Evolutionary conservation across 176 grass and related monocot species (phyloP), one percentile per base, ranked within the genome.

Genomic region (Phragmites australis): DNA sequence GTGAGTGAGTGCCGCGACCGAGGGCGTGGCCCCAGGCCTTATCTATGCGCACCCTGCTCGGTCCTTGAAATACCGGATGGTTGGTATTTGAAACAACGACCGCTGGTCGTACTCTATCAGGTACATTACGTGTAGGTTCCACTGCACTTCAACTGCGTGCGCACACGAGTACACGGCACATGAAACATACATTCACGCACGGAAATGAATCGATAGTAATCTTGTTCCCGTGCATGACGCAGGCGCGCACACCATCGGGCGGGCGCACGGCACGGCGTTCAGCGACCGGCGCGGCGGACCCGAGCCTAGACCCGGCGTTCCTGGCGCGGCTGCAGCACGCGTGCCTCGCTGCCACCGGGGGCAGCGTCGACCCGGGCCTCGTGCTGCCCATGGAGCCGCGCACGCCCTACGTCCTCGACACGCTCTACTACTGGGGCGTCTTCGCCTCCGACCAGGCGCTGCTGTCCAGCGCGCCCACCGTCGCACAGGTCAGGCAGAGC

Each of bases 361-460:
- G 61, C 32, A 9, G 18, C 62, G 62, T 65, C 41, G 39, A 68
- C 40, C 65, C 40, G 22, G 22, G 6, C 22, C 67, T 70, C 43
- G 44, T 70, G 14, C 42, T 19, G 44, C 67, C 67, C 43, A 30
- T 70, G 67, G 67, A 70, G 14, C 44, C 23, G 5, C 22, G 12
- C 66, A 69, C 66, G 40, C 42, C 40, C 5, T 8, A 23, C 65
- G 11, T 39, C 1, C 40, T 44, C 62, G 62, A 41, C 62, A 21
- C 62, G 62, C 62, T 68, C 65, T 68, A 45, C 65, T 68, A 68
- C 65, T 68, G n/a, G 40, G 65, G 21, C 65, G 65, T 68, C 40
- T 68, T 68, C 65, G 6, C 4, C 21, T 68, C 65, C 65, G 65
- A 68, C 40, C 65, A 68, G 40, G n/a, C 65, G 65, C 65, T 68